Conservation (phyloP, 2,329 filamentous ascomycete genomes). For the Phyllosticta capitalensis region DNA sequence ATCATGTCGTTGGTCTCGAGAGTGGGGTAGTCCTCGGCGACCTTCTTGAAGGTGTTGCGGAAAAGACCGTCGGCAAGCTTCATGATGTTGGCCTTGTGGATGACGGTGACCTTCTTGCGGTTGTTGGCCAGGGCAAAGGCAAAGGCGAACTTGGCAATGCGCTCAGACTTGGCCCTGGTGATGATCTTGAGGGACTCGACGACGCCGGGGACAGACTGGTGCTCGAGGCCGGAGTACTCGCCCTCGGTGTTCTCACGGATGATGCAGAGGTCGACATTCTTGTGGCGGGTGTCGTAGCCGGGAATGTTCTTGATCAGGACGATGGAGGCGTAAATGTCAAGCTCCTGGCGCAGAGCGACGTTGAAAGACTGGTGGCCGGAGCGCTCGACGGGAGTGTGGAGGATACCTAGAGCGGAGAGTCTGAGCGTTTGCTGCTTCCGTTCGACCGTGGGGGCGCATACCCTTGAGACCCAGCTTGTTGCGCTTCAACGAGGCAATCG, state of each 20-base stretch:
- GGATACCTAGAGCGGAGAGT: constrained; percentile 47
- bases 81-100: constrained; percentile 99
- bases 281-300: constrained; percentile 93
- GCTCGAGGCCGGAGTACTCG: constrained; percentile 97
- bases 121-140: constrained; percentile 97
- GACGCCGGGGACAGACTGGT: constrained; percentile 92
- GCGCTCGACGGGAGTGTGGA: constrained; percentile 93
- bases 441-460: constrained; percentile 13
- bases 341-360: constrained; percentile 95
- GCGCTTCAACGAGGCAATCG: constrained; percentile 87
- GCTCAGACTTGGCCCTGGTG: constrained; percentile 96
- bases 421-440: constrained; percentile 6
- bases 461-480: constrained; percentile 99
- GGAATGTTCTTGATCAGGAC: constrained; percentile 99
- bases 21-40: constrained; percentile 90
- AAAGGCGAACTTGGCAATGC: constrained; percentile 98
- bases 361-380: constrained; percentile 99
- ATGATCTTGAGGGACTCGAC: constrained; percentile 99
- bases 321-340: constrained; percentile 98
- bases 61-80: constrained; percentile 98
- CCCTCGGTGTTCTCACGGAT: constrained; percentile 99
- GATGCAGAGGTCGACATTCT: constrained; percentile 96
- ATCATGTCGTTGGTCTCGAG: constrained; percentile 99
- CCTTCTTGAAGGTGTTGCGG: constrained; percentile 90
- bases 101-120: constrained; percentile 98